Evolutionary conservation across 805 yeast species (phyloP).

Genomic region (Metschnikowia henanensis): DNA sequence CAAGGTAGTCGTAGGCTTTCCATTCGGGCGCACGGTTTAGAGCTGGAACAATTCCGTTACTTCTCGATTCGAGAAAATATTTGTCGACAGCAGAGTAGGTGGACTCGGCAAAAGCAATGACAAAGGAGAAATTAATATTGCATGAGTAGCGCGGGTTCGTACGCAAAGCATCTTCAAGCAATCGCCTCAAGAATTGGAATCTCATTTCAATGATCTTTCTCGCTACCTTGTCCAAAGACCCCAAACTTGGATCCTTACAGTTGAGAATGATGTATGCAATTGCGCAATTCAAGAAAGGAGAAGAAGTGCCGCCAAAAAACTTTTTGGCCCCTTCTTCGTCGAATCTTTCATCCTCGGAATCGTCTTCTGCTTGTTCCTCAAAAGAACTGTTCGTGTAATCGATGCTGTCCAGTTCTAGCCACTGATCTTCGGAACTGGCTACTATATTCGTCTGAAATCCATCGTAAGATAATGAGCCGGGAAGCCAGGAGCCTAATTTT

Average conservation of each 20-base stretch:
- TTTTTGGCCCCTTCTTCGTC: neutral
- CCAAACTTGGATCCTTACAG: slow-evolving; percentile 15
- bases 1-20: slow-evolving; percentile 29
- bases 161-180: neutral
- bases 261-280: slow-evolving; percentile 32
- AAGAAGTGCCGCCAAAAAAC: slow-evolving; percentile 9
- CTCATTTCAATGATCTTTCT: slow-evolving; percentile 28
- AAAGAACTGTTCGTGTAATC: slow-evolving; percentile 18
- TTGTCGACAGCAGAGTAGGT: slow-evolving; percentile 27
- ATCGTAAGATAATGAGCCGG: slow-evolving; percentile 8
- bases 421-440: slow-evolving; percentile 3
- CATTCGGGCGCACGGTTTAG: slow-evolving; percentile 23
- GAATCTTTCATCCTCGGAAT: slow-evolving; percentile 9
- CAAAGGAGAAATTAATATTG: slow-evolving; percentile 26
- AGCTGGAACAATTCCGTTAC: slow-evolving; percentile 16
- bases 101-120: slow-evolving; percentile 35
- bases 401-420: slow-evolving; percentile 17
- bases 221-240: slow-evolving; percentile 21
- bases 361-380: slow-evolving; percentile 12
- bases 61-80: slow-evolving; percentile 21
- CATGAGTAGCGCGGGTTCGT: neutral
- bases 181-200: slow-evolving; percentile 16
- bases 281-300: slow-evolving; percentile 33
- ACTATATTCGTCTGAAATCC: neutral
- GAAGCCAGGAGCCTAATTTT: slow-evolving; percentile 25